Evolutionary conservation across 2,329 filamentous ascomycete species (phyloP).

Genomic region (Dactylella cylindrospora): DNA sequence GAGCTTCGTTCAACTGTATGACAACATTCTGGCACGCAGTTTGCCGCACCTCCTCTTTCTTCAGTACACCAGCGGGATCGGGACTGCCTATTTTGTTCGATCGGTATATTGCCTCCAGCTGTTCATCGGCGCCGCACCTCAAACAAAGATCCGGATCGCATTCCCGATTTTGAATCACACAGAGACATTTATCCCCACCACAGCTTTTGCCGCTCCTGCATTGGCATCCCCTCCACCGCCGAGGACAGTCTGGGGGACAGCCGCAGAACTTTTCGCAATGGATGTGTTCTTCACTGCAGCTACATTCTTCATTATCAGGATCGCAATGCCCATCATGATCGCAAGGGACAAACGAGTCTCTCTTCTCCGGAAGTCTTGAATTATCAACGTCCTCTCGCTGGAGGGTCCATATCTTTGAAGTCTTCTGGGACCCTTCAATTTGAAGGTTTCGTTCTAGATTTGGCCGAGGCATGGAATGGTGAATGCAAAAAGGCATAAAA

Average conservation of each 20-base stretch:
- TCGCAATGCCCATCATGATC: conserved; percentile 61
- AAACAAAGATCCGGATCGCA: conserved; percentile 76
- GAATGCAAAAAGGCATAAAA: conserved; percentile 31
- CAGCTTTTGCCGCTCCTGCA: conserved; percentile 66
- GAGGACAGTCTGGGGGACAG: conserved; percentile 63
- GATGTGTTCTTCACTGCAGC: conserved; percentile 63
- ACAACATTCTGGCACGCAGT: conserved; percentile 70
- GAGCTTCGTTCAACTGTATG: conserved; percentile 68
- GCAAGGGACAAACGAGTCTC: conserved; percentile 66
- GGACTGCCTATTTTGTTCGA: conserved; percentile 50
- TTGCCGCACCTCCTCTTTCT: conserved; percentile 59
- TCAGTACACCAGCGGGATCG: not conserved
- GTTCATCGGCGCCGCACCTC: conserved; percentile 67
- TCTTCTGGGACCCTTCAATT: not conserved
- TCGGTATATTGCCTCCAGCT: conserved; percentile 69
- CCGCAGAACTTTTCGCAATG: conserved; percentile 73
- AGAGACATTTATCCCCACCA: conserved; percentile 66
- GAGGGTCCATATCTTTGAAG: conserved; percentile 5
- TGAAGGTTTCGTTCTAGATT: not conserved
- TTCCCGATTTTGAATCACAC: conserved; percentile 71
- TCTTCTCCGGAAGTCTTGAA: conserved; percentile 51
- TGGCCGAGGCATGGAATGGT: conserved; percentile 10
- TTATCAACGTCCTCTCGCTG: conserved; percentile 12
- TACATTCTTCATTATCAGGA: conserved; percentile 66
- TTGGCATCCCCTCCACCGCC: conserved; percentile 67